A percentile compares a stretch with the other conserved stretches of the same genome.
Conservation (phyloP, 2,329 filamentous ascomycete species). For the Penicillium oxalicum region DNA sequence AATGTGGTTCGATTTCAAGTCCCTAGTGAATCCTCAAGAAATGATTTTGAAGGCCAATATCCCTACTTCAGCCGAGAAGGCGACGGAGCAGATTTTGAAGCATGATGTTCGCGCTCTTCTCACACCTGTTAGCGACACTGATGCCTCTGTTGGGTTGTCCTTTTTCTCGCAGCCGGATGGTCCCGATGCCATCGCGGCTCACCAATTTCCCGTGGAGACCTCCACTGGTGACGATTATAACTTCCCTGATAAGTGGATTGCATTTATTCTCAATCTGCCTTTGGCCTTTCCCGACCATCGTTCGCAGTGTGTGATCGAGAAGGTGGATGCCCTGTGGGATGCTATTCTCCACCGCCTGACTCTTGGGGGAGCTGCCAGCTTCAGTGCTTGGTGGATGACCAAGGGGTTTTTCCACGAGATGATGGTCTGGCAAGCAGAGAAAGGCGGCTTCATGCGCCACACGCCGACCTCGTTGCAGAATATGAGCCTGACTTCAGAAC, state of each 20-base stretch:
- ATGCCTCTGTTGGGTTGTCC: conserved; percentile 24
- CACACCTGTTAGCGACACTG: conserved; percentile 33
- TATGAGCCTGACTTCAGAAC: conserved; percentile 21
- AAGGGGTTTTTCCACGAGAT: conserved; percentile 96
- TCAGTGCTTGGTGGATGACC: conserved; percentile 59
- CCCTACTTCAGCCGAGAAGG: conserved; percentile 32
- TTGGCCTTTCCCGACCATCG: conserved; percentile 37
- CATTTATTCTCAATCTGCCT: conserved; percentile 39
- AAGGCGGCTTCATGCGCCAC: conserved; percentile 75
- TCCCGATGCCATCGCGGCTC: conserved; percentile 27
- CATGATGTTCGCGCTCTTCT: conserved; percentile 41
- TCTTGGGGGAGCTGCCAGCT: conserved; percentile 41
- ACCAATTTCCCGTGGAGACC: conserved; percentile 33
- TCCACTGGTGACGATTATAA: conserved; percentile 37
- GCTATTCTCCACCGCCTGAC: conserved; percentile 41
- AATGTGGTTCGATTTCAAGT: conserved; percentile 82
- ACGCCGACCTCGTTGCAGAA: conserved; percentile 33
- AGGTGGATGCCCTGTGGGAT: conserved; percentile 41
- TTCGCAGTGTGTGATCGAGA: conserved; percentile 42
- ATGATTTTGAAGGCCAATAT: conserved; percentile 39
- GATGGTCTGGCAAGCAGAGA: conserved; percentile 80
- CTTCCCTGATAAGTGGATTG: conserved; percentile 47
- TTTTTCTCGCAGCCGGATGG: conserved; percentile 33
- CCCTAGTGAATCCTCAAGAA: conserved; percentile 35
- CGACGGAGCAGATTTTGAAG: conserved; percentile 38